Base-by-base conservation (phyloP, 1,284 basidiomycete species). In the Cyathus pygmaeus region DNA sequence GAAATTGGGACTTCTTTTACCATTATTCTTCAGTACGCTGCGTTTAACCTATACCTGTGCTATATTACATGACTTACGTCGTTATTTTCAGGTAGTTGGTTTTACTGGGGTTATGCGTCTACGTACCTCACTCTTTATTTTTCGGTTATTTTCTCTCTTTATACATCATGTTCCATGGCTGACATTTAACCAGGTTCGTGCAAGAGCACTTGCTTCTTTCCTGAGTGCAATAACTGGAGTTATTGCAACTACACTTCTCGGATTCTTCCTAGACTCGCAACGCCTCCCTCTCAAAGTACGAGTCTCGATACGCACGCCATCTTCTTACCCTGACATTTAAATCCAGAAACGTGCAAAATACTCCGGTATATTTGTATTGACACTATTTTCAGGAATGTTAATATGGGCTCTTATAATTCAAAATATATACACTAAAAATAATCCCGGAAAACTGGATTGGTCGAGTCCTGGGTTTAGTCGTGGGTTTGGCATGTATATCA, bases 51-150 rank as follows among this genome's bases (percentile, higher is more conserved):
- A 11, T 7, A 24, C 15, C 15, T 21, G 11, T 36, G 4, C 31
- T 53, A 21, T n/a, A 53, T 7, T 30, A 19, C 30, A 23, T 27
- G n/a, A 15, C 29, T 31, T 15, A 33, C 31, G 19, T 36, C 17
- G n/a, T 29, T 31, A 27, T 29, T n/a, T 42, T 19, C 17, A 65
- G 68, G 63, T 36, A 68, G 64, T 55, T 69, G 63, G 60, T 64
- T 68, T 46, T 68, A 67, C 26, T 69, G 64, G 64, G 65, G 61
- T 29, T 70, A 65, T 31, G 57, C 66, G 19, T 68, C 66, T 13
- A 67, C 66, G 21, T 68, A 64, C 63, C 62, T 68, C 56, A 67
- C 67, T 23, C 42, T 70, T 24, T 69, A 66, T 47, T 69, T 68
- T 33, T 64, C 63, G 23, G 64, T 62, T 30, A 39, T 61, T 31